These are phyloP conservation scores for Pseudogymnoascus sp. DNA, from an alignment of 2,329 filamentous ascomycete species.

Conservation along the genomic window DNA sequence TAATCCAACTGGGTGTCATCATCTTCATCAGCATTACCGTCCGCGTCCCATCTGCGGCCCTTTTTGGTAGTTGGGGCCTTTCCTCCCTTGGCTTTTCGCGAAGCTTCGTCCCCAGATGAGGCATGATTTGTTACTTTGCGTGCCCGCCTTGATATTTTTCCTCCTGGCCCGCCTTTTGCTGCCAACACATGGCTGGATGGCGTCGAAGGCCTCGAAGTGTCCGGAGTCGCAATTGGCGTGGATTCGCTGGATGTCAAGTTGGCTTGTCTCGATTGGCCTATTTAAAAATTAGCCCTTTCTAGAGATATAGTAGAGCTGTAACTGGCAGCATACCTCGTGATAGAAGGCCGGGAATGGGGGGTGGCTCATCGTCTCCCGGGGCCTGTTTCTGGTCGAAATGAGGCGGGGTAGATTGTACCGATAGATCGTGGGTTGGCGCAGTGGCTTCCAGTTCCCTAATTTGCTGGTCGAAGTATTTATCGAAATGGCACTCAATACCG, in stretches of 20 bases:
- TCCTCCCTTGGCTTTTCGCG: constrained; percentile 48
- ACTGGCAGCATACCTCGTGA: constrained; percentile 18
- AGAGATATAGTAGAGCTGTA: neutral
- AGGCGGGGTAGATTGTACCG: constrained; percentile 20
- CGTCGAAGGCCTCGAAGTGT: constrained; percentile 70
- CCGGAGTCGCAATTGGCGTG: constrained; percentile 62
- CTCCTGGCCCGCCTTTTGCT: constrained; percentile 64
- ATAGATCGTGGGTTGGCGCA: constrained; percentile 28
- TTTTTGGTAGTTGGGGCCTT: constrained; percentile 60
- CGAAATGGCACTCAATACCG: constrained; percentile 75
- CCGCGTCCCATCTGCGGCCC: constrained; percentile 84
- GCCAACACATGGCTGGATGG: constrained; percentile 60
- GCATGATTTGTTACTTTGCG: constrained; percentile 58
- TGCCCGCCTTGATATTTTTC: constrained; percentile 71
- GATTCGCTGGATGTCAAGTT: constrained; percentile 41
- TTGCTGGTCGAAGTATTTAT: constrained; percentile 91
- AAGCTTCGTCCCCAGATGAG: constrained; percentile 78
- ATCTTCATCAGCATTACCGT: constrained; percentile 75
- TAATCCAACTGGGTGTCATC: constrained; percentile 79
- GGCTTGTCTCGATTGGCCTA: constrained; percentile 23
- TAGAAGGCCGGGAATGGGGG: constrained; percentile 34
- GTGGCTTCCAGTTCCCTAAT: constrained; percentile 68
- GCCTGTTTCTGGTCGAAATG: constrained; percentile 19
- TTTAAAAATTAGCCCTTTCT: constrained; percentile 7
- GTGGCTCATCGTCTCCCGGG: constrained; percentile 37